Base-by-base conservation (phyloP, 306 rosid species). In the Argentina anserina region DNA sequence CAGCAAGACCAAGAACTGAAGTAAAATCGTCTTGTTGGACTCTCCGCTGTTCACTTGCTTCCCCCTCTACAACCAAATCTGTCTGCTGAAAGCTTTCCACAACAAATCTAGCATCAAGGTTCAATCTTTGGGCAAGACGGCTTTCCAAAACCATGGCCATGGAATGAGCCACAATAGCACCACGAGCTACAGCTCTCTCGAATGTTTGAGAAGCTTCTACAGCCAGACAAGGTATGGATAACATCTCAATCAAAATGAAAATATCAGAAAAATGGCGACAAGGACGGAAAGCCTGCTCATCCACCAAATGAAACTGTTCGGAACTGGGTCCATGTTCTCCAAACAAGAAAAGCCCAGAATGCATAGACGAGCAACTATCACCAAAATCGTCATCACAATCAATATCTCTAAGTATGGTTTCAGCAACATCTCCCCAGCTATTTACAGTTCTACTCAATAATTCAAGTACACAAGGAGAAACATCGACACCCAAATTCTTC, bases 351-450 rank as follows among this genome's bases (percentile, higher is more conserved):
- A 86, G 78, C 72, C 88, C 92, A 76, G 83, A 75, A 34, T 85
- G 85, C 69, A 83, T 53, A 72, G 85, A 79, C 47, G 93, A 81
- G 85, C 89, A 81, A 73, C 71, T 86, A 70, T 89, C 97, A 69
- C 87, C 91, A 76, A 82, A 87, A 79, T 88, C 97, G 69, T 90
- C 95, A 50, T 91, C 97, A 79, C 93, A 84, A 79, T 95, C 96
- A 74, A 95, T 88, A 78, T 95, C 99, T 84, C 96, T 83, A 21
- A 95, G 96, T 71, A 95, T 79, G 72, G 96, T 84, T 86, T 95
- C 99, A 71, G 99, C 95, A 86, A 90, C 99, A 87, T 91, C 97
- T 68, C 97, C 97, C 97, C 99, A 91, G 83, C 97, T 91, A 87
- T 91, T 92, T 79, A 91, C 85, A 78, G 96, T 95, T 80, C 84